Percentiles rank a stretch among this genome's conserved stretches.
phyloP scores from a whole-genome alignment of 1,139 yeast genomes.

The Casaregolazyma suthepensis region DNA sequence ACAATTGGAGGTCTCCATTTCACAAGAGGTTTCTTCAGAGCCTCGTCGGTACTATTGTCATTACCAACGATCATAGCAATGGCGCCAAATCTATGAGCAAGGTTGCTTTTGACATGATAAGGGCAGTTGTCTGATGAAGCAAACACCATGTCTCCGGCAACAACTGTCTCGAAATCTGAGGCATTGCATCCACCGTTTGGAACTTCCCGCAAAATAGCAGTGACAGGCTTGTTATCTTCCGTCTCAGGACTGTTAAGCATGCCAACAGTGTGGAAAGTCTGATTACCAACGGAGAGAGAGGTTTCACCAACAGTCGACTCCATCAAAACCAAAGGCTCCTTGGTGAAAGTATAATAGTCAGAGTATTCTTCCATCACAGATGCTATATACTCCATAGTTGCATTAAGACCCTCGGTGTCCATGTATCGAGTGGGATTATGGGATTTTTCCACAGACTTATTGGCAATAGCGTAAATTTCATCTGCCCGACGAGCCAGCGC shows the following conservation, averaged over 20 bases:
- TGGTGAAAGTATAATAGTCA: slow-evolving; percentile 59
- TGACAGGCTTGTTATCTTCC: slow-evolving; percentile 46
- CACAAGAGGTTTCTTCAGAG: slow-evolving; percentile 61
- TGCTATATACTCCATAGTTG: slow-evolving; percentile 63
- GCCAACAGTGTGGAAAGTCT: slow-evolving; percentile 35
- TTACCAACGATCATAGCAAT: slow-evolving; percentile 71
- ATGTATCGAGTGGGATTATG: slow-evolving; percentile 93
- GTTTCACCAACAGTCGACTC: slow-evolving; percentile 58
- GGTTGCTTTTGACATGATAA: slow-evolving; percentile 67
- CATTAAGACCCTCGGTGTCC: slow-evolving; percentile 84
- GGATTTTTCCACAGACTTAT: slow-evolving; percentile 46
- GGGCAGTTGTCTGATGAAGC: slow-evolving; percentile 78
- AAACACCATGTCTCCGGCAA: slow-evolving; percentile 54
- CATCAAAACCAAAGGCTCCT: slow-evolving; percentile 67
- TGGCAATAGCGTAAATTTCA: slow-evolving; percentile 57
- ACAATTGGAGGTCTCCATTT: slow-evolving; percentile 36
- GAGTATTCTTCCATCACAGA: slow-evolving; percentile 49
- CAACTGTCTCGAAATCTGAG: slow-evolving; percentile 44
- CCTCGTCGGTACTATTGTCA: slow-evolving; percentile 44
- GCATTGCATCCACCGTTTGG: slow-evolving; percentile 60
- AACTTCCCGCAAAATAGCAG: slow-evolving; percentile 56
- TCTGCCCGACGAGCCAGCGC: slow-evolving; percentile 61
- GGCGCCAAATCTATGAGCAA: slow-evolving; percentile 78
- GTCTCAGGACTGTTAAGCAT: slow-evolving; percentile 78
- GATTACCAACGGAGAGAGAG: slow-evolving; percentile 51